Evolutionary conservation across 2,329 filamentous ascomycete genomes (phyloP), one percentile per base, ranked within the genome.

Genomic region (Trichocomaceae sp.): DNA sequence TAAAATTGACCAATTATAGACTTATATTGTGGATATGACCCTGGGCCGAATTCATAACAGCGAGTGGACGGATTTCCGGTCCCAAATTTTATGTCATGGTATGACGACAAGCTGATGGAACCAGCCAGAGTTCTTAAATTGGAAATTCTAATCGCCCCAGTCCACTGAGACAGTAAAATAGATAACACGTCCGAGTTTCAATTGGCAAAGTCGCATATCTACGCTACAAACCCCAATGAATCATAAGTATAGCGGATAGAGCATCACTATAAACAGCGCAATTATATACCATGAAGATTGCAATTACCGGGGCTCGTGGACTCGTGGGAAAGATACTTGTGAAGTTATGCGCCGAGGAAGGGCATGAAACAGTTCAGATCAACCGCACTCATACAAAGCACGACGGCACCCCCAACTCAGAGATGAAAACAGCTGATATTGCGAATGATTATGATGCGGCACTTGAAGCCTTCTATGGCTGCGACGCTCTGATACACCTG

Each of bases 251-350:
- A 26, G 23, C 23, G 23, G 7, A 17, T 15, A 15, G 31, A n/a
- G 12, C 9, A 39, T 39, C 35, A 17, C 2, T 42, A 42, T 15
- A 17, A 9, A 22, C n/a, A 47, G 13, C n/a, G 42, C 13, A 20
- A 19, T 15, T 10, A 15, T n/a, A 10, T 19, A 39, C 15, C 20
- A 66, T 66, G 72, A 75, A 66, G 68, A 73, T 66, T 66, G 74
- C 72, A 57, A 75, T 64, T 64, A 75, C 67, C 51, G 65, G 66
- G 57, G 71, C 56, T 62, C 69, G 65, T 64, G 64, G 70, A 61
- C 66, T 60, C 22, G 66, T 69, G 49, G 66, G 66, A 46, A 57
- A 60, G 37, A 62, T 61, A 20, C 58, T 65, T 19, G 67, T 71
- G 46, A 65, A 68, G 58, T 54, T 65, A 7, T 67, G 63, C 52